Evolutionary conservation across 768 basidiomycete genomes (phyloP).

Genomic region (Glaciozyma antarctica): DNA sequence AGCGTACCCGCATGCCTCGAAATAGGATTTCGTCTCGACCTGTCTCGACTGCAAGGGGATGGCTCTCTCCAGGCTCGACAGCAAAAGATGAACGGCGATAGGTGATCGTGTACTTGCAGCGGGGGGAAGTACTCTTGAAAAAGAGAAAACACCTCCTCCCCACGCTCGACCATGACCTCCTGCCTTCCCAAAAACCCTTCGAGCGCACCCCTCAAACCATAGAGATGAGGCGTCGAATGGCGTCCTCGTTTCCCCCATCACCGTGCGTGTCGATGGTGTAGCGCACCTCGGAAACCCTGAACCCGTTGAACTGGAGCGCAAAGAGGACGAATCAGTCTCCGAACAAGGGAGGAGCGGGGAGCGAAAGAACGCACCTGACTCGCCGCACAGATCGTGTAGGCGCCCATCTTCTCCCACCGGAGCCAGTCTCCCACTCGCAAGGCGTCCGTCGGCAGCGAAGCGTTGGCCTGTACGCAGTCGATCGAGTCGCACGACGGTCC

Average conservation of each 20-base stretch:
- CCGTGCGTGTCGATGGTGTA: slow-evolving; percentile 60
- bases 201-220: not conserved
- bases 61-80: no score
- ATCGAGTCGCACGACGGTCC: slow-evolving; percentile 77
- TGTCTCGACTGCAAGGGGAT: no score
- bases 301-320: slow-evolving; percentile 41
- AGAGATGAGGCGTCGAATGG: slow-evolving; percentile 16
- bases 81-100: no score
- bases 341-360: not conserved
- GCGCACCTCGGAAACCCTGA: slow-evolving; percentile 65
- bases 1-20: no score
- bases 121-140: no score
- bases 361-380: slow-evolving; percentile 65
- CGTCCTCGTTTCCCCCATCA: slow-evolving; percentile 30
- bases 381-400: slow-evolving; percentile 95
- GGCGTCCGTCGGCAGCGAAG: slow-evolving; percentile 54
- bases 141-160: no score
- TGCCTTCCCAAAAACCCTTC: no score
- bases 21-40: no score
- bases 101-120: no score
- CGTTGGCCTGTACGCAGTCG: slow-evolving; percentile 66
- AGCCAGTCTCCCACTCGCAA: slow-evolving; percentile 94
- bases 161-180: no score
- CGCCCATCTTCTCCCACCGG: slow-evolving; percentile 96
- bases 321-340: not conserved